Conservation (phyloP, 2,329 filamentous ascomycete species). For the Trichothecium sympodiale region DNA sequence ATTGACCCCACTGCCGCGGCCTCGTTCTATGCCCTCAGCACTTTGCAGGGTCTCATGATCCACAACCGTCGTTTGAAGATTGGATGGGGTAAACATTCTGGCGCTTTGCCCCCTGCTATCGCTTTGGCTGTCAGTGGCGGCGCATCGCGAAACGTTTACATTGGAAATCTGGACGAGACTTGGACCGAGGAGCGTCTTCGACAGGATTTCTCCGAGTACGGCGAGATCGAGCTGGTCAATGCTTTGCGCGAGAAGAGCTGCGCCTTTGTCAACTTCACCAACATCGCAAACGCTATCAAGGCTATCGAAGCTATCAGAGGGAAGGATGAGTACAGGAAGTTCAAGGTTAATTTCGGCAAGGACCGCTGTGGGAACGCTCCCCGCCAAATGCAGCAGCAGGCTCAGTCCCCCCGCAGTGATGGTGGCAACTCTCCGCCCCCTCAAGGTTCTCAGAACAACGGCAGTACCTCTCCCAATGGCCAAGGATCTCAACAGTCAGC, state of each 20-base stretch:
- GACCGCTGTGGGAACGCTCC: conserved; percentile 95
- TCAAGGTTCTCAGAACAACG: conserved; percentile 50
- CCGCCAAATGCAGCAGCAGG: conserved; percentile 63
- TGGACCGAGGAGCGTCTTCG: conserved; percentile 94
- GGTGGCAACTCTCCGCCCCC: conserved; percentile 45
- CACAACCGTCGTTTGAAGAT: conserved; percentile 97
- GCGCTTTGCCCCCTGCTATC: conserved; percentile 88
- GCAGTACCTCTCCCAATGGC: conserved; percentile 40
- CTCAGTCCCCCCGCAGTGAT: conserved; percentile 56
- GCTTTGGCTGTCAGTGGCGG: conserved; percentile 92
- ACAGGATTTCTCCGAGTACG: conserved; percentile 94
- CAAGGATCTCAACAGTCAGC: conserved; percentile 56
- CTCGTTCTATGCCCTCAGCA: conserved; percentile 95
- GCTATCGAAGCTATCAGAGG: conserved; percentile 92
- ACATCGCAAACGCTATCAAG: conserved; percentile 99
- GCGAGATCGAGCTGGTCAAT: conserved; percentile 96
- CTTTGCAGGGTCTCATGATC: conserved; percentile 96
- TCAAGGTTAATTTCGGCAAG: conserved; percentile 99
- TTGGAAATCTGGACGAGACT: conserved; percentile 92
- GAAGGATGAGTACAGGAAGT: conserved; percentile 92
- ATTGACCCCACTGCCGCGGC: conserved; percentile 97
- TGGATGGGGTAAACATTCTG: conserved; percentile 98
- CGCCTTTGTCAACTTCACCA: conserved; percentile 99
- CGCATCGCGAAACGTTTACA: conserved; percentile 96
- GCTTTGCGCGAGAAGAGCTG: conserved; percentile 97